These are phyloP conservation scores for Carpediemonas membranifera DNA, from an alignment of 78 protist species.

Conservation along the genomic window DNA sequence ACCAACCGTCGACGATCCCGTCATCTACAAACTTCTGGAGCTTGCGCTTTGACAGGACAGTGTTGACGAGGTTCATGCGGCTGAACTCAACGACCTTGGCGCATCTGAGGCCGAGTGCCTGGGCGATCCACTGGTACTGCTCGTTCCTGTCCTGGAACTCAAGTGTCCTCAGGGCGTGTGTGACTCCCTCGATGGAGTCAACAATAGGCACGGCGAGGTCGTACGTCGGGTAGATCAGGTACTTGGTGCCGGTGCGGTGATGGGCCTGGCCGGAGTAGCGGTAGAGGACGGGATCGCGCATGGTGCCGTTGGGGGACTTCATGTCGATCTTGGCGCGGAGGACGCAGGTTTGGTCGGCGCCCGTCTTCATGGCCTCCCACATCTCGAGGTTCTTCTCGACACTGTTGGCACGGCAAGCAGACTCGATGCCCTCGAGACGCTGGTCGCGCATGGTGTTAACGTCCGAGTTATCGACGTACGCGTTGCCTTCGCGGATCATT, in stretches of 20 bases:
- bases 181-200: conserved; percentile 81
- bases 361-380: conserved; percentile 74
- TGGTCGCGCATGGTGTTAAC: conserved; percentile 33
- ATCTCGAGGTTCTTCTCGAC: conserved; percentile 70
- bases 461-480: conserved; percentile 40
- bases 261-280: conserved; percentile 60
- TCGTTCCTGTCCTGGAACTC: conserved; percentile 87
- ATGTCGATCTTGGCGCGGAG: conserved; percentile 81
- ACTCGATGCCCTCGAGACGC: conserved; percentile 38
- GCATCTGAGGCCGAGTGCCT: conserved; percentile 48
- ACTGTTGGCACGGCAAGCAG: conserved; percentile 29
- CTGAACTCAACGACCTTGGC: conserved; percentile 23
- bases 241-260: conserved; percentile 50
- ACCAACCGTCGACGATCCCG: conserved; percentile 82
- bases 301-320: conserved; percentile 38
- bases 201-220: conserved; percentile 95
- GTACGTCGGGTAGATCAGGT: conserved; percentile 87
- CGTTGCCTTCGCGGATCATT: conserved; percentile 57
- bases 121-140: conserved; percentile 68
- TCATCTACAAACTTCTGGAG: conserved; percentile 69
- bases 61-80: conserved; percentile 70
- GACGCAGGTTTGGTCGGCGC: conserved; percentile 50
- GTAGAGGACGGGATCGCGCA: conserved; percentile 92
- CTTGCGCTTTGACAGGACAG: conserved; percentile 85
- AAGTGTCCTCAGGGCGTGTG: conserved; percentile 84